phyloP scores from a whole-genome alignment of 1,284 basidiomycete genomes.

The Sphaerobolus stellatus region DNA sequence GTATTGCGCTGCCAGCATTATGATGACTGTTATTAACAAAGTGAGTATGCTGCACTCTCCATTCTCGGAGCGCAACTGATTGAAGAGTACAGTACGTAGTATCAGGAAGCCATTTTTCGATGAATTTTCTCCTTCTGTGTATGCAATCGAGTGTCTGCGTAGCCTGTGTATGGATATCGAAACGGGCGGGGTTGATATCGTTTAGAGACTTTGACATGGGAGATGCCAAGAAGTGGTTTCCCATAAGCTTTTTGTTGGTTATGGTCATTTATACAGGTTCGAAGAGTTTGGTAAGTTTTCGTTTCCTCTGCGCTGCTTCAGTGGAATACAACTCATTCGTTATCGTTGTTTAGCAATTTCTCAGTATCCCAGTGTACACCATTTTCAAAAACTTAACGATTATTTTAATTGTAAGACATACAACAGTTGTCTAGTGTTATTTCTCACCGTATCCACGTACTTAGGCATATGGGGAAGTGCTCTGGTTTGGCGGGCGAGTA shows the following conservation, averaged over 20 bases:
- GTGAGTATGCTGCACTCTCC: constrained; percentile 40
- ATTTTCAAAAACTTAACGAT: constrained; percentile 99
- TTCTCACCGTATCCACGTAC: constrained; percentile 8
- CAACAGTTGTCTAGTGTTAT: constrained; percentile 1
- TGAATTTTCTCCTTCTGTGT: constrained; percentile 94
- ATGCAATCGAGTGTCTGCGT: constrained; percentile 92
- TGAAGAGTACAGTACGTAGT: constrained; percentile 80
- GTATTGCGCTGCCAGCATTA: constrained; percentile 92
- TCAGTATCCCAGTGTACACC: constrained; percentile 92
- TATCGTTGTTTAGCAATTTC: constrained; percentile 69
- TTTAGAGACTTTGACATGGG: constrained; percentile 84
- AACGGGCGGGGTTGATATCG: constrained; percentile 81
- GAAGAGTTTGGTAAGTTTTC: constrained; percentile 81
- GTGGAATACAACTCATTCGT: not conserved
- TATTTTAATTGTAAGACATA: constrained; percentile 81
- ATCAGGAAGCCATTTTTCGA: constrained; percentile 90
- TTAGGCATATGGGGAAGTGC: constrained; percentile 93
- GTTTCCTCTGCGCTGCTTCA: constrained; percentile 1
- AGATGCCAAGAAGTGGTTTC: constrained; percentile 93
- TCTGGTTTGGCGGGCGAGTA: constrained; percentile 94
- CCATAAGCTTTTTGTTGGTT: constrained; percentile 90
- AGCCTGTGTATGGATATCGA: constrained; percentile 70
- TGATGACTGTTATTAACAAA: constrained; percentile 99
- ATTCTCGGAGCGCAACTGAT: not conserved
- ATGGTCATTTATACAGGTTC: constrained; percentile 97